Evolutionary conservation across 2,329 filamentous ascomycete species (phyloP), one percentile per base, ranked within the genome.

Genomic region (Coleophoma eucalyptorum): DNA sequence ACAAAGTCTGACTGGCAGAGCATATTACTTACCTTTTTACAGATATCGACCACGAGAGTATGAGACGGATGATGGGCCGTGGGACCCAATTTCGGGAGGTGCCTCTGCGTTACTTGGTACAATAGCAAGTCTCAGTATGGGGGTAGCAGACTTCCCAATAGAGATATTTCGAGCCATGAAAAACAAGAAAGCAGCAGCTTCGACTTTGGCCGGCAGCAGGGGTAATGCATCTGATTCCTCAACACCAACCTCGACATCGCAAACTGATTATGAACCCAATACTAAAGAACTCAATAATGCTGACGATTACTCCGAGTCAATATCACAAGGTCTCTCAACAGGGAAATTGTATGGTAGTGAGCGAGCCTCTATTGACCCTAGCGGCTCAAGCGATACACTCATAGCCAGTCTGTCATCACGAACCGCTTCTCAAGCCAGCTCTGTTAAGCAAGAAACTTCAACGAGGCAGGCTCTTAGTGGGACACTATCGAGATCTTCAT

Each of bases 61-160:
- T 66, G 83, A 87, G 56, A 89, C 87, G 0, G 87, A 90, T 52
- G 82, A 87, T 32, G 87, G 91, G 42, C 90, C 90, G 0, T 84
- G 81, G 61, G 90, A 94, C 57, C 90, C 90, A 0, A 80, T 95
- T 20, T 84, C 87, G 13, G 90, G 89, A 18, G 88, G 84, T 15
- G 84, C 90, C 0, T 81, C 83, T 42, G 89, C 91, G 0, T 70
- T 97, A 1, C 73, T 96, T n/a, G 87, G 88, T 5, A 93, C 92
- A n/a, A 75, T 94, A 43, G 84, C 87, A 21, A 87, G 81, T 37
- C 85, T 97, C 51, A 81, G 89, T 61, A 87, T 95, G 79, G 89
- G 90, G 1, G 77, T 96, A 38, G 89, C 89, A 1, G 90, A 96
- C 62, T 79, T 86, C 58, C 82, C 82, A 2, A 69, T 77, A 16